Base-by-base conservation (phyloP, 306 rosid genomes). In the Ochetophila trinervis region DNA sequence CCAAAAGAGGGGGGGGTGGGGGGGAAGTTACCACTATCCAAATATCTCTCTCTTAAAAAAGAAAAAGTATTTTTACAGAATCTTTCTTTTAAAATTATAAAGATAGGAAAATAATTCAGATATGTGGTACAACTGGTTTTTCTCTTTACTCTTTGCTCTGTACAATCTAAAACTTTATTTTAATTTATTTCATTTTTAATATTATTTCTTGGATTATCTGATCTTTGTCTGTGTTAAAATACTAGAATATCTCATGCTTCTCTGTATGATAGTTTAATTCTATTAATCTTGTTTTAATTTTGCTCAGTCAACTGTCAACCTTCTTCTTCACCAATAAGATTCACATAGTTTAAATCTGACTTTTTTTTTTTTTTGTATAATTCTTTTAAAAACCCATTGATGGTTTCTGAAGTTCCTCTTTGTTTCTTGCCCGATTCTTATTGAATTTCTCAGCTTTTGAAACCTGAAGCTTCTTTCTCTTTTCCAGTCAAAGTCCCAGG, bases 401-500 rank as follows among this genome's bases (percentile, higher is more conserved):
- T 61, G 34, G 55, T 73, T 62, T 73, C 21, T 22, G 21, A 62
- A 48, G 58, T 17, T 62, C 72, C 58, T 69, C 36, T 17, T 71
- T 19, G 52, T 49, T 24, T 34, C 48, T 58, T 70, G 57, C 53
- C 63, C 59, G 15, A 65, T 35, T 34, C 60, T 12, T 15, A 12
- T 58, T 66, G 36, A 54, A 16, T 27, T 62, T 54, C 51, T 52
- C 68, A 27, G 66, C 48, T 32, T 57, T 65, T 63, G 36, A 75
- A 70, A 58, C 11, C 7, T 27, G 3, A 30, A 45, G 5, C 2
- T 40, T 27, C 32, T 27, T 27, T 27, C 32, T 68, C 57, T 61
- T 70, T 40, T 27, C 22, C 14, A 57, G 60, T 74, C 80, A 77
- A 59, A 62, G 56, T 45, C 12, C 58, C 5, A 63, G 55, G 60